Conservation (phyloP, 208 protist species). For the Crithidia mellificae region DNA sequence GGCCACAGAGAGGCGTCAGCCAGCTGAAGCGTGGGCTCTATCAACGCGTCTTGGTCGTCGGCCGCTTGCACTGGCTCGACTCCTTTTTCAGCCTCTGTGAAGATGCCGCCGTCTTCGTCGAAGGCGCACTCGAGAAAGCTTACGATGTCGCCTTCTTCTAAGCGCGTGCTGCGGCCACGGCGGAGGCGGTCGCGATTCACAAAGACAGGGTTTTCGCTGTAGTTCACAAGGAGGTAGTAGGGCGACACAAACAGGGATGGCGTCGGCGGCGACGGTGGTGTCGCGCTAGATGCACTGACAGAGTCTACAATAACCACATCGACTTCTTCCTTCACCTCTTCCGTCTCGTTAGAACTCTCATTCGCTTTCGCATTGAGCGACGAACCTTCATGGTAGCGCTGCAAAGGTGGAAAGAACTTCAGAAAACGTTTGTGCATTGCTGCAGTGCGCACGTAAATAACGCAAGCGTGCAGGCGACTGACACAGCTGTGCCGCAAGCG, state of each 20-base stretch:
- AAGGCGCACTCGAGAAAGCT: slow-evolving; percentile 81
- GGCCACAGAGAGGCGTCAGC: slow-evolving; percentile 18
- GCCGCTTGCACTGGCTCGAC: neutral
- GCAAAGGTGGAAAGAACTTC: slow-evolving; percentile 12
- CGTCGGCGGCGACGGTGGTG: neutral
- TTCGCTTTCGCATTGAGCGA: too few relatives aligned
- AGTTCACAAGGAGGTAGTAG: slow-evolving; percentile 81
- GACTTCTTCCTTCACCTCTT: slow-evolving; percentile 4
- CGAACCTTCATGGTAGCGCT: too few relatives aligned
- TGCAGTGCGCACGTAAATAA: slow-evolving; percentile 49
- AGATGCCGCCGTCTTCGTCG: slow-evolving; percentile 60
- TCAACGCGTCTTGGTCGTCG: neutral
- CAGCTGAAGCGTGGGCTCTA: slow-evolving; percentile 19
- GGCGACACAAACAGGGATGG: slow-evolving; percentile 31
- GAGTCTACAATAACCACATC: slow-evolving; percentile 18
- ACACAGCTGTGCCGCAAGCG: slow-evolving; percentile 62
- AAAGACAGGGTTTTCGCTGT: slow-evolving; percentile 67
- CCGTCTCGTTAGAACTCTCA: too few relatives aligned
- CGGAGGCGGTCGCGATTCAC: slow-evolving; percentile 45
- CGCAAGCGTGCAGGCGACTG: slow-evolving; percentile 63
- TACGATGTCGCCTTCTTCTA: slow-evolving; percentile 70
- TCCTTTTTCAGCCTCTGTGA: slow-evolving; percentile 16
- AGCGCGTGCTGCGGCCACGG: slow-evolving; percentile 35
- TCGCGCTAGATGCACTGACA: neutral
- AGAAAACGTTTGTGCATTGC: slow-evolving; percentile 43